Base-by-base conservation (phyloP, 2,329 filamentous ascomycete species). In the Rhynchosporium secalis region DNA sequence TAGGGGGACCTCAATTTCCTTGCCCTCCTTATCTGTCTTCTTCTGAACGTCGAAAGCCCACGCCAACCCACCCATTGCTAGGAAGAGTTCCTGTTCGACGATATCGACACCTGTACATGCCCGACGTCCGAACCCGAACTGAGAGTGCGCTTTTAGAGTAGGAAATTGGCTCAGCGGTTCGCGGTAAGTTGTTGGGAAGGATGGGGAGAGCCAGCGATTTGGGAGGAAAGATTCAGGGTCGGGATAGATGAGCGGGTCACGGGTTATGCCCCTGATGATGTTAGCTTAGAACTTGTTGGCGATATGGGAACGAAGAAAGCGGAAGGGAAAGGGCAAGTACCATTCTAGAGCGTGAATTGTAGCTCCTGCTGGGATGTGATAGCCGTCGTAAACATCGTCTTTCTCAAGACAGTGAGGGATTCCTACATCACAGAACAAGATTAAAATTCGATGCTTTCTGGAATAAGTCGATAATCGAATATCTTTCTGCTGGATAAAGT, bases 61-160 rank as follows among this genome's bases (percentile, higher is more conserved):
- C 45, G 80, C 76, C 9, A 81, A 71, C 6, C 73, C 74, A 3
- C 80, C 80, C 28, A 78, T 80, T 7, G 78, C 76, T 51, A 83
- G 75, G 66, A 83, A 80, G 68, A 83, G 78, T 73, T 86, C 83
- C 69, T 85, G 82, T 68, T 87, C 83, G 31, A 83, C 86, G 51
- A 88, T 80, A 60, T 82, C 81, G 75, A 86, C 83, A 4, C 85
- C 86, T 4, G 87, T 79, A 68, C 86, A 89, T 13, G 81, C 81
- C 65, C 86, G 80, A 48, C 85, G 83, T 40, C 86, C 86, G 78
- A 81, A 88, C 33, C 86, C 86, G 69, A 88, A 88, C 0, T 82
- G 86, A 65, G 86, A 82, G 81, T 87, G 85, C 43, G 80, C 81
- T 66, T 85, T 83, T 71, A 88, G 81, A 72, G 82, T 86, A 15